A percentile compares a stretch with the other conserved stretches of the same genome.
Evolutionary conservation across 441 rosid genomes (phyloP).

Genomic region (Adansonia madagascariensis): DNA sequence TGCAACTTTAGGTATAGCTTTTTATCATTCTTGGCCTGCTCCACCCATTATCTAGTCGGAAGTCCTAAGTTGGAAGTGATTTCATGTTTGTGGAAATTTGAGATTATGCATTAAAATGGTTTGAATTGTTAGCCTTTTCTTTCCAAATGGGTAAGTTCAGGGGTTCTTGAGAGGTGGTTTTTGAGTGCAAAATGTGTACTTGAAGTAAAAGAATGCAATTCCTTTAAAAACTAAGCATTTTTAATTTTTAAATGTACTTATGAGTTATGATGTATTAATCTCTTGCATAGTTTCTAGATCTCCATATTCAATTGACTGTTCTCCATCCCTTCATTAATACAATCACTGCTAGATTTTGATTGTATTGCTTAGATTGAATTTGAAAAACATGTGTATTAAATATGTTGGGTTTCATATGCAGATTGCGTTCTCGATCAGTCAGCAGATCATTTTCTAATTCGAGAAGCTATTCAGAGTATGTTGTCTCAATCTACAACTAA

Average conservation of each 20-base stretch:
- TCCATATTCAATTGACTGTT: constrained; percentile 38
- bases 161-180: neutral
- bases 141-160: constrained; percentile 4
- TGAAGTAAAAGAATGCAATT: neutral
- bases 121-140: constrained; percentile 3
- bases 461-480: constrained; percentile 66
- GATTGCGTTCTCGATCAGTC: constrained; percentile 57
- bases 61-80: neutral
- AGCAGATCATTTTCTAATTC: constrained; percentile 66
- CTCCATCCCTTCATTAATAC: constrained; percentile 44
- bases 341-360: constrained; percentile 7
- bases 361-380: constrained; percentile 14
- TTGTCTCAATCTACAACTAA: neutral
- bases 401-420: constrained; percentile 39
- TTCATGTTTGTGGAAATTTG: neutral
- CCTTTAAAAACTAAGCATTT: neutral
- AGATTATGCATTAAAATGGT: constrained; percentile 3
- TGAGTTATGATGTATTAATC: neutral
- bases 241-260: neutral
- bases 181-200: neutral
- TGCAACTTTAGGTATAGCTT: neutral
- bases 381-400: constrained; percentile 13
- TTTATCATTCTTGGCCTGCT: neutral
- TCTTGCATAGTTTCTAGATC: constrained; percentile 51
- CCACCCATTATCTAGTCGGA: neutral